Conservation (phyloP, 352 stramenopile genomes). For the Phytophthora nicotianae region DNA sequence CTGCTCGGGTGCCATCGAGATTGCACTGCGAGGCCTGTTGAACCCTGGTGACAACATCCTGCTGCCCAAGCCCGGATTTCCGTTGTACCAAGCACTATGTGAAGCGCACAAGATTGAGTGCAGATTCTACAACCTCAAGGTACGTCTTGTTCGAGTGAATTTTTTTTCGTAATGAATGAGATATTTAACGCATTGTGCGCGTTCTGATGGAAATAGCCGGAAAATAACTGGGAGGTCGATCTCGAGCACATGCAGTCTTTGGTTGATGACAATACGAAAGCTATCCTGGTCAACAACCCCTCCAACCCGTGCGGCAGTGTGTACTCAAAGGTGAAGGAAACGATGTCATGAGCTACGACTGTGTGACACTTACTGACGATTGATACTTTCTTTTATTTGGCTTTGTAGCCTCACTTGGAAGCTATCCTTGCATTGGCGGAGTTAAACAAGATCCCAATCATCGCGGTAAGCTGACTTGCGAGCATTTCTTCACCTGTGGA, state of each 20-base stretch:
- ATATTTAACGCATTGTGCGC: not conserved
- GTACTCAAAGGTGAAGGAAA: conserved; percentile 78
- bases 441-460: conserved; percentile 91
- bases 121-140: conserved; percentile 90
- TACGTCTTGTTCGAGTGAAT: conserved; percentile 13
- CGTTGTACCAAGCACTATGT: conserved; percentile 95
- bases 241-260: conserved; percentile 91
- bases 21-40: conserved; percentile 90
- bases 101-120: conserved; percentile 92
- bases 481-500: not conserved
- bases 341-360: not conserved
- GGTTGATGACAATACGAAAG: conserved; percentile 84
- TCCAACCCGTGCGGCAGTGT: conserved; percentile 95
- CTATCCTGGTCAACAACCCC: conserved; percentile 96
- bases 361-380: not conserved
- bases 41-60: conserved; percentile 93
- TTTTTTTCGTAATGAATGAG: not conserved
- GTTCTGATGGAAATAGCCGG: conserved; percentile 39
- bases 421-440: conserved; percentile 80
- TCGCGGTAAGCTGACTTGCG: conserved; percentile 73
- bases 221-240: conserved; percentile 94
- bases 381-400: not conserved
- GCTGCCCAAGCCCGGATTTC: conserved; percentile 94
- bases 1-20: conserved; percentile 93
- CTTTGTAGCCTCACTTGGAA: conserved; percentile 56